Base-by-base conservation (phyloP, 2,329 filamentous ascomycete species). In the Pseudocercospora cruenta region DNA sequence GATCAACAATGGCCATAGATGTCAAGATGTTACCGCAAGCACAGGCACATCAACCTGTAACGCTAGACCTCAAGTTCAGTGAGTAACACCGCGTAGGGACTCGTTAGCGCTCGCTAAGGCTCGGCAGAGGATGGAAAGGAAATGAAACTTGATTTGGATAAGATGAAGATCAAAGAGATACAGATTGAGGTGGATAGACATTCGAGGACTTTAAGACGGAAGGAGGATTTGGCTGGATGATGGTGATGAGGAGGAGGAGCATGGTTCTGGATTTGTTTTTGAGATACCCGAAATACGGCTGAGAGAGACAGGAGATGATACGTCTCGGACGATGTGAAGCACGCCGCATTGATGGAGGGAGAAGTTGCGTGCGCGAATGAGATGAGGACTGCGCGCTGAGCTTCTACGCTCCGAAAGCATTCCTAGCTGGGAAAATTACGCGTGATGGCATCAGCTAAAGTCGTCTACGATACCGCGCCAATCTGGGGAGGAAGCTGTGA, bases 181-280 rank as follows among this genome's bases (percentile, higher is more conserved):
- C 85, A 94, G 65, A 91, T 93, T 78, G 93, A 98, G 80, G 89
- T 97, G 53, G 91, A 97, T 78, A 86, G 95, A 74, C 93, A 98
- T 82, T 97, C 93, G 59, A 87, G 95, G 71, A 83, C 85, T 72
- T 81, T 98, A 76, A 89, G 92, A 74, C 90, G 96, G 78, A 88
- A 92, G 80, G 91, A 93, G 73, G 94, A 96, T 76, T 82, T 98
- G 77, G 80, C 83, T 72, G 85, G 55, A 45, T 47, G 64, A 12
- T 21, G 28, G 53, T 6, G 61, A 39, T n/a, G 33, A 60, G 14
- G 45, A 54, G 26, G 19, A 58, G n/a, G 1, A 26, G 10, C 16
- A 22, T 19, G 16, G 21, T 49, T 12, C 31, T 12, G 31, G 10
- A 12, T 2, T 14, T 10, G 9, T 31, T 14, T 33, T 57, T 12